Percentiles rank a stretch among this genome's conserved stretches.
Conservation (phyloP, 176 grass and related monocot species). For the Puya raimondii region DNA sequence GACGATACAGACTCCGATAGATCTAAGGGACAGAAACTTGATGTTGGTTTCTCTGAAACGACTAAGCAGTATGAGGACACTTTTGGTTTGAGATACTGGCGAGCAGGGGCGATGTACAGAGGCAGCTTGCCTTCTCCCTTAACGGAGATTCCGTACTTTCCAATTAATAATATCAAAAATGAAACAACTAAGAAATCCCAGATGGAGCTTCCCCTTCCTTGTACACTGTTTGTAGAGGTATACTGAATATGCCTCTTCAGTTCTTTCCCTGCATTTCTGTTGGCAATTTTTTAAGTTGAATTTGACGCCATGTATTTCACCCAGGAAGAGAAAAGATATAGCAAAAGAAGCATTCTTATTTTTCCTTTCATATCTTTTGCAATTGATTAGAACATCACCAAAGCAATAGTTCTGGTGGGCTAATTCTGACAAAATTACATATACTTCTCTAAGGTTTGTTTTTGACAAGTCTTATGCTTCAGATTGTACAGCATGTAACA, state of each 20-base stretch:
- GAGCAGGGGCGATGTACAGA: slow-evolving; percentile 70
- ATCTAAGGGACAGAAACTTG: slow-evolving; percentile 81
- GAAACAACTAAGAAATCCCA: slow-evolving; percentile 15
- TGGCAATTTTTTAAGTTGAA: neutral
- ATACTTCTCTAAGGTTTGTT: too few relatives aligned
- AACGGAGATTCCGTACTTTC: slow-evolving; percentile 32
- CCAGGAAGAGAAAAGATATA: too few relatives aligned
- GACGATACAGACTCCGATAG: slow-evolving; percentile 78
- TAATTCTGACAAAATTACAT: too few relatives aligned
- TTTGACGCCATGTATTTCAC: too few relatives aligned
- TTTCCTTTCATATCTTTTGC: too few relatives aligned
- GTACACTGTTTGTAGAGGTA: slow-evolving; percentile 52
- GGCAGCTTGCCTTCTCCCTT: slow-evolving; percentile 59
- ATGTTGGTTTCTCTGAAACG: slow-evolving; percentile 61
- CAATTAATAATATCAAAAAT: slow-evolving; percentile 4
- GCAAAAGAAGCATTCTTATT: too few relatives aligned
- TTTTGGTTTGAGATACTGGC: slow-evolving; percentile 87
- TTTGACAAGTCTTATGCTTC: too few relatives aligned
- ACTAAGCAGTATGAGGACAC: slow-evolving; percentile 59
- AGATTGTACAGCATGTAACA: too few relatives aligned
- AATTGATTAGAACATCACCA: too few relatives aligned
- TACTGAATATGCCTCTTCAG: neutral
- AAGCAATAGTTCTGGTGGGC: too few relatives aligned
- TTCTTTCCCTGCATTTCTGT: neutral
- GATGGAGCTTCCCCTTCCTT: slow-evolving; percentile 31